phyloP scores from a whole-genome alignment of 2,329 filamentous ascomycete genomes.

The Metarhizium humberi region DNA sequence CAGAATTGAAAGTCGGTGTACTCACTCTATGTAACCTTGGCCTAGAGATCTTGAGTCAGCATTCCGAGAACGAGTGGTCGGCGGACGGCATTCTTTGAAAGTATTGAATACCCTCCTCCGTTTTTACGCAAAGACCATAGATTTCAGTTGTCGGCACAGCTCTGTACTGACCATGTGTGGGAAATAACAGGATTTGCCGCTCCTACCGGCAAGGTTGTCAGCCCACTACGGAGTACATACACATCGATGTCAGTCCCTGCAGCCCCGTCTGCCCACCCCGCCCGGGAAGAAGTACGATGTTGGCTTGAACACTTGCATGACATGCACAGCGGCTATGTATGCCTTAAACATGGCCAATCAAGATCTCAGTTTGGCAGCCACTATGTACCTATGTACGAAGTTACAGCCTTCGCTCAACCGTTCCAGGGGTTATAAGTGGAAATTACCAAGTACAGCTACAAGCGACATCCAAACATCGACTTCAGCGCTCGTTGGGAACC shows the following conservation, averaged over 20 bases:
- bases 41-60: too few relatives aligned
- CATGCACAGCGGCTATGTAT: constrained; percentile 33
- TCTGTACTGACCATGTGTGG: neutral
- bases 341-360: constrained; percentile 26
- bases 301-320: constrained; percentile 29
- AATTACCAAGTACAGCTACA: constrained; percentile 5
- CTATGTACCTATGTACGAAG: neutral
- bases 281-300: constrained; percentile 11
- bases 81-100: too few relatives aligned
- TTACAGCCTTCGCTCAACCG: constrained; percentile 1
- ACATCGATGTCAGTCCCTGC: constrained; percentile 16
- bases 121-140: neutral
- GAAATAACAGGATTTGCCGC: neutral
- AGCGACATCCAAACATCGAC: neutral
- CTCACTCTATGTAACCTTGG: too few relatives aligned
- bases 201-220: neutral
- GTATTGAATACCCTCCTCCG: too few relatives aligned
- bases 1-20: too few relatives aligned
- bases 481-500: neutral
- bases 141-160: neutral
- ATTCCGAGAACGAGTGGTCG: too few relatives aligned
- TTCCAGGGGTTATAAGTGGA: constrained; percentile 16
- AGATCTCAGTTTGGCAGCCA: constrained; percentile 3
- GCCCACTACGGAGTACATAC: too few relatives aligned
- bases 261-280: constrained; percentile 7